Evolutionary conservation across 148 eudicot genomes (phyloP).

Genomic region (Limonium bicolor): DNA sequence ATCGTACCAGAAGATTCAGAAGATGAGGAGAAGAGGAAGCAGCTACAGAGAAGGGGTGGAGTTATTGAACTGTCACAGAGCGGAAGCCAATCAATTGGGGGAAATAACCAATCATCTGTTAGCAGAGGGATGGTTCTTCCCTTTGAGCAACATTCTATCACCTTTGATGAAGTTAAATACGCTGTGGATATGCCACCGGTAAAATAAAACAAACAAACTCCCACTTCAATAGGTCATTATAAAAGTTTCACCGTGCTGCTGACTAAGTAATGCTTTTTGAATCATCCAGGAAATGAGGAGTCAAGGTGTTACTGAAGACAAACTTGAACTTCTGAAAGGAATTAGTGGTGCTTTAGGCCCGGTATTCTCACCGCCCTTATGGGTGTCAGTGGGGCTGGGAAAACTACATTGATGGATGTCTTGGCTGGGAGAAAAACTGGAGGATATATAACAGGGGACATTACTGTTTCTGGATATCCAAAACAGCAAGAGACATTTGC

Average conservation of each 20-base stretch:
- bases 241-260: too few relatives aligned
- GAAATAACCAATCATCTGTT: not conserved
- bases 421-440: conserved; percentile 81
- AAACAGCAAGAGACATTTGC: conserved; percentile 75
- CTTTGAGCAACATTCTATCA: conserved; percentile 51
- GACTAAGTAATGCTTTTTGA: too few relatives aligned
- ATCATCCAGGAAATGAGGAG: conserved; percentile 59
- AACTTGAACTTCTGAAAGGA: conserved; percentile 49
- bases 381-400: conserved; percentile 89
- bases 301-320: conserved; percentile 39
- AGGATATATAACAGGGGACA: conserved; percentile 58
- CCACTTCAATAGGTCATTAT: too few relatives aligned
- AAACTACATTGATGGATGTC: conserved; percentile 83
- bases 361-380: conserved; percentile 74
- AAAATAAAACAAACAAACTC: conserved; percentile 9
- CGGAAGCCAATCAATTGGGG: not conserved
- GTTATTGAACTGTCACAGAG: conserved; percentile 8
- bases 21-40: conserved; percentile 2
- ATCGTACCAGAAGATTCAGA: not conserved
- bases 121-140: conserved; percentile 60
- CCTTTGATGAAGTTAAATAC: conserved; percentile 56
- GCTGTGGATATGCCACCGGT: conserved; percentile 73
- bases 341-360: conserved; percentile 79
- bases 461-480: conserved; percentile 60
- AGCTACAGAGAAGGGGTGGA: not conserved